Evolutionary conservation across 1,284 basidiomycete genomes (phyloP).

Genomic region (Ustilago hordei): DNA sequence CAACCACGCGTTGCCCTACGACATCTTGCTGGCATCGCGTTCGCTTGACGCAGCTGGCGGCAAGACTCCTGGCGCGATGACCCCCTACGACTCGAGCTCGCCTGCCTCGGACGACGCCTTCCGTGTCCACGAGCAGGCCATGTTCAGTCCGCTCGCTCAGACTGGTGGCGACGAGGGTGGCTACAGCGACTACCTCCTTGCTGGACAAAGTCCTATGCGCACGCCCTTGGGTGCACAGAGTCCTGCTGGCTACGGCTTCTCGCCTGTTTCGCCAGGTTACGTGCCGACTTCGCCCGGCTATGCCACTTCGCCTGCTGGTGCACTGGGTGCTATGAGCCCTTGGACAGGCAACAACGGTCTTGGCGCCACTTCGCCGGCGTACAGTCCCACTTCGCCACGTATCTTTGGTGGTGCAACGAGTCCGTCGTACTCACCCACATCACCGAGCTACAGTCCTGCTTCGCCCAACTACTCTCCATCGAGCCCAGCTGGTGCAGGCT

Average conservation of each 20-base stretch:
- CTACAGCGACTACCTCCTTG: conserved; percentile 76
- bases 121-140: conserved; percentile 81
- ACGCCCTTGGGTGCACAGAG: conserved; percentile 65
- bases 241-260: conserved; percentile 66
- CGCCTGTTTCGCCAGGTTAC: conserved; percentile 66
- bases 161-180: conserved; percentile 84
- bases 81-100: conserved; percentile 78
- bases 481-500: conserved; percentile 59
- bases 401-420: conserved; percentile 79
- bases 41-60: conserved; percentile 58
- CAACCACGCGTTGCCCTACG: conserved; percentile 86
- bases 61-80: conserved; percentile 67
- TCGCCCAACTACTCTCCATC: conserved; percentile 63
- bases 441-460: conserved; percentile 64
- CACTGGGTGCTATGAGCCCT: conserved; percentile 76
- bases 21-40: conserved; percentile 71
- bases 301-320: conserved; percentile 65
- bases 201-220: conserved; percentile 81
- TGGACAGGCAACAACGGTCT: conserved; percentile 72
- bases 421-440: conserved; percentile 73
- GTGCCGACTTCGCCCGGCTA: conserved; percentile 61
- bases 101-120: conserved; percentile 74
- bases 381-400: conserved; percentile 74
- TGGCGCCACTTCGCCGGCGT: conserved; percentile 73
- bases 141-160: conserved; percentile 93